Evolutionary conservation across 352 stramenopile species (phyloP).

Genomic region (Globisporangium barbulae): DNA sequence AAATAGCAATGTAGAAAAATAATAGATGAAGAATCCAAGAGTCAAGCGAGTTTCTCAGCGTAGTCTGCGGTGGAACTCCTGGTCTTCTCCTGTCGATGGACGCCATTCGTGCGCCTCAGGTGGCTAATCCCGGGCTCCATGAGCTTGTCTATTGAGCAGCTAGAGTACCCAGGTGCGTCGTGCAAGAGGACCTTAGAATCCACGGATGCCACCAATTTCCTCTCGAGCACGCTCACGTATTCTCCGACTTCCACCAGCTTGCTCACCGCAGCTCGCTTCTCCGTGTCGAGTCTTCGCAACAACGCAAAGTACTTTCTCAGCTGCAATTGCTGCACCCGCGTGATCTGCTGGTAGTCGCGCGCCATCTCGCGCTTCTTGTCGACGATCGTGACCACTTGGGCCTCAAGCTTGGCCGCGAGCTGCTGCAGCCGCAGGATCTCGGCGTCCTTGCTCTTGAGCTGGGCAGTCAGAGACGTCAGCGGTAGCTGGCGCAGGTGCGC

Average conservation of each 20-base stretch:
- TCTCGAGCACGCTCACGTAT: slow-evolving; percentile 32
- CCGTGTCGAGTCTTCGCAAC: slow-evolving; percentile 22
- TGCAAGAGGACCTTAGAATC: neutral
- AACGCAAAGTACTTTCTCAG: slow-evolving; percentile 37
- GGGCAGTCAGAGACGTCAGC: slow-evolving; percentile 36
- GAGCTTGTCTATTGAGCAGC: neutral
- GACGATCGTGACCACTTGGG: slow-evolving; percentile 18
- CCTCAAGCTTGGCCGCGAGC: slow-evolving; percentile 25
- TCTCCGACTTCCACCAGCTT: slow-evolving; percentile 19
- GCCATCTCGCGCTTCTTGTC: slow-evolving; percentile 28
- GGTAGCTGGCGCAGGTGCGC: slow-evolving; percentile 25
- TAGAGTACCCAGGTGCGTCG: neutral
- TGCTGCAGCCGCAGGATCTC: slow-evolving; percentile 32
- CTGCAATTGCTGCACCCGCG: slow-evolving; percentile 27
- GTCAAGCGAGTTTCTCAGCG: neutral
- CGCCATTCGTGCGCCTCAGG: too few species aligned
- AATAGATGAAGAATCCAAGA: neutral
- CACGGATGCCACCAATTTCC: slow-evolving; percentile 17
- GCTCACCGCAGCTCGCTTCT: slow-evolving; percentile 25
- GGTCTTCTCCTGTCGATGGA: too few species aligned
- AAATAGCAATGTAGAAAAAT: neutral
- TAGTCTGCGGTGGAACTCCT: too few species aligned
- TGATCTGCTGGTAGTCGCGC: slow-evolving; percentile 29
- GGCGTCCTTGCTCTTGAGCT: slow-evolving; percentile 31
- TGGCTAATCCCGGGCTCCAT: too few species aligned